These are phyloP conservation scores for Heritiera littoralis DNA, from an alignment of 345 rosid species.

Conservation along the genomic window DNA sequence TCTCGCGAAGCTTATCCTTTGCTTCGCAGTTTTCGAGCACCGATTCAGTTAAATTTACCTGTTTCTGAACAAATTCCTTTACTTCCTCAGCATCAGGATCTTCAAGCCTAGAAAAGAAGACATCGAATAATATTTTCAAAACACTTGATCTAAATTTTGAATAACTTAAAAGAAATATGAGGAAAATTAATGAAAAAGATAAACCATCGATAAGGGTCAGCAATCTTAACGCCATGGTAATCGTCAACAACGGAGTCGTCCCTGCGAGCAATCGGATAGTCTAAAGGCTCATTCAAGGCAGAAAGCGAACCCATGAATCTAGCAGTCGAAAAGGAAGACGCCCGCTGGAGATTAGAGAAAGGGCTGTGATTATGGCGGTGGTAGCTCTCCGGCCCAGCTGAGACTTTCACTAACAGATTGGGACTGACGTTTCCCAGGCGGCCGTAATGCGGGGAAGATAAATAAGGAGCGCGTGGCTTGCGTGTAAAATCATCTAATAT, in stretches of 20 bases:
- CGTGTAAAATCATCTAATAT: constrained; percentile 25
- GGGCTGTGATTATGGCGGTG: neutral
- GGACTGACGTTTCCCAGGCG: neutral
- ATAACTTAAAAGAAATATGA: neutral
- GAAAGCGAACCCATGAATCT: constrained; percentile 68
- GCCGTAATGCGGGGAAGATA: neutral
- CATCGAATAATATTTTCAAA: neutral
- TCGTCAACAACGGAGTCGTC: constrained; percentile 79
- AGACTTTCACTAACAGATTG: neutral
- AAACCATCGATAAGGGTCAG: constrained; percentile 95
- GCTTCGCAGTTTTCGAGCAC: constrained; percentile 60
- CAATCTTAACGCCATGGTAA: constrained; percentile 68
- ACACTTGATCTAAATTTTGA: neutral
- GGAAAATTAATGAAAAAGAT: neutral
- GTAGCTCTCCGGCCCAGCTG: neutral
- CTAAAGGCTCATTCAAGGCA: constrained; percentile 34
- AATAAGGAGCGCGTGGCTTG: neutral
- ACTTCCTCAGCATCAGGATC: constrained; percentile 88
- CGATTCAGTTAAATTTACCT: constrained; percentile 63
- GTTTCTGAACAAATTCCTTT: constrained; percentile 71
- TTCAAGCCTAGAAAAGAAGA: constrained; percentile 61
- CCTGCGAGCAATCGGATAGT: constrained; percentile 68
- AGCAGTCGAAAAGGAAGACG: neutral
- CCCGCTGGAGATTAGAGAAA: neutral
- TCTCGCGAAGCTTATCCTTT: constrained; percentile 62